Evolutionary conservation across 225 moss, liverwort and hornwort species (phyloP), one percentile per base, ranked within the genome.

Genomic region (Sphagnum contortum): DNA sequence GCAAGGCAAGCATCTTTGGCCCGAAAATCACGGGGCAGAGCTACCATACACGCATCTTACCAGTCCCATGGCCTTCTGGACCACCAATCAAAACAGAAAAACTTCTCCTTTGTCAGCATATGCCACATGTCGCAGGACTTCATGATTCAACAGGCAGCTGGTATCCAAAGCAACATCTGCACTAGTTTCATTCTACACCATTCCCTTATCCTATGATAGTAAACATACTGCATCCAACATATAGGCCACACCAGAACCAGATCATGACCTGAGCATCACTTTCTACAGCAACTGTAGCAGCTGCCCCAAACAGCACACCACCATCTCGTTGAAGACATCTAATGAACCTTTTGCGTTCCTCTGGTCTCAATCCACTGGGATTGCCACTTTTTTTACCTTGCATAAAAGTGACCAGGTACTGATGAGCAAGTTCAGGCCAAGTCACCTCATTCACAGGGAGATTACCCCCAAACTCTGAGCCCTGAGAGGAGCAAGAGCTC

Each of bases 281-380:
- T 78, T 93, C 98, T 57, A 89, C 90, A 73, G 93, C 91, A 70
- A 93, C 87, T 64, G 87, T 87, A 67, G 87, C 94, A 8, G 89
- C 75, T 57, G 86, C 98, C 69, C 98, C 98, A 74, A 88, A 91
- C 56, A 91, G 86, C 73, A 93, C 91, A 68, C 98, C 98, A 61
- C 98, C 98, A 72, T 99, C 98, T 53, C 98, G 93, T 80, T 99
- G 98, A 70, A 93, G 85, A 72, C 93, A 91, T 70, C 98, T 85
- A 50, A 88, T 70, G 71, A 99, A 68, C 72, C 82, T 89, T 70
- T 82, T 76, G 67, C 88, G 93, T 50, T 93, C 91, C 64, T 87
- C 81, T 14, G 68, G 75, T 64, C 75, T 82, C 68, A 83, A 77
- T 48, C 89, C 98, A 8, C 77, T 57, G 64, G 79, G 68, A 62